Base-by-base conservation (phyloP, 1,284 basidiomycete species). In the Apiotrichum gracile region DNA sequence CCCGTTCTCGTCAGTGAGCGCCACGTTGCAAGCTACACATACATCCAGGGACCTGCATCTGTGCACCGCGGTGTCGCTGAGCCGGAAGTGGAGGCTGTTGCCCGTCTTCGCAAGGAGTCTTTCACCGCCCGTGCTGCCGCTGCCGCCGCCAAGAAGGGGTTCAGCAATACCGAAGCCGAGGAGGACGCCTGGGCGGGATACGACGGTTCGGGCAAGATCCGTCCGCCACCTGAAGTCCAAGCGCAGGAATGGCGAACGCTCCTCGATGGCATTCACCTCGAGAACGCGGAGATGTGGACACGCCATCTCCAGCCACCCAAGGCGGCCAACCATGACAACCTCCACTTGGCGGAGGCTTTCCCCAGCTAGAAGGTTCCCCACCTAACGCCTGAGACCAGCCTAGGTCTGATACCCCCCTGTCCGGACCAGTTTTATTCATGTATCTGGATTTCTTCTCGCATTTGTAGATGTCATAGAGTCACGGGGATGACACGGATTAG, bases 1-100 rank as follows among this genome's bases (percentile, higher is more conserved):
- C 52, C 52, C 19, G 42, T 54, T 3, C 52, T 54, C 34, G 47
- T 49, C 17, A 29, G 40, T 5, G 42, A 49, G 29, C 52, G 52
- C 22, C 42, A 49, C 42, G 13, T 21, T 12, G 9, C 10, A 1
- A 21, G 47, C 2, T 54, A 54, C 47, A 54, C 52, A 1, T 54
- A 54, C 37, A 44, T 54, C 47, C 37, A 49, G 22, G 46, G 46
- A 1, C 40, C 52, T 0, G 52, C 46, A 3, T 31, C 31, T 16
- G 17, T 54, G 8, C 24, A 33, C 7, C 52, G 47, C 34, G 33
- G 9, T 4, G 41, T 44, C 1, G 25, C 22, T 6, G 52, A 48
- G 35, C 25, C 26, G 26, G 46, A 41, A 5, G 19, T 54, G 14
- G 22, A 10, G 24, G 52, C 52, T 13, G 41, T 52, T 5, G 43